A percentile compares a stretch with the other conserved stretches of the same genome.
These are phyloP conservation scores for Malassezia psittaci DNA, from an alignment of 1,284 basidiomycete genomes.

Conservation along the genomic window DNA sequence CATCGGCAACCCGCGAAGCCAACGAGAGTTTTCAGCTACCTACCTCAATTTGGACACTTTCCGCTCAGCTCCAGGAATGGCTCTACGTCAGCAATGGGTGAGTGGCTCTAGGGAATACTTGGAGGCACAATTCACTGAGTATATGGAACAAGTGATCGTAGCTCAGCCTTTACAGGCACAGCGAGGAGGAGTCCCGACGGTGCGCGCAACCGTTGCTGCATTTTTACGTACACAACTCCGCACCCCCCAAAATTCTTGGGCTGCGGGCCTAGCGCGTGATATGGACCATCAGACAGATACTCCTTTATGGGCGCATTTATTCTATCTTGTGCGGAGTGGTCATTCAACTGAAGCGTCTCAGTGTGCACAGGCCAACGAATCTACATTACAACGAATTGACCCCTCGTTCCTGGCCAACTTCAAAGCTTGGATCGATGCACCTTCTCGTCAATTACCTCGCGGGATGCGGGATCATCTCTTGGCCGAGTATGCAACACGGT, in stretches of 20 bases:
- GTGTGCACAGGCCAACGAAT: conserved; percentile 59
- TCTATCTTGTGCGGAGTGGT: conserved; percentile 79
- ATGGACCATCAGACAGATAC: conserved; percentile 25
- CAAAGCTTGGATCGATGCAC: conserved; percentile 65
- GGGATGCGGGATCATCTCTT: conserved; percentile 65
- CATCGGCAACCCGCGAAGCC: conserved; percentile 50
- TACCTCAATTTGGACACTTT: conserved; percentile 45
- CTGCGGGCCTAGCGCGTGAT: conserved; percentile 32
- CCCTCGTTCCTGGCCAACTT: conserved; percentile 73
- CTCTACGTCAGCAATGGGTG: conserved; percentile 55
- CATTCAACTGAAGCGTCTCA: conserved; percentile 68
- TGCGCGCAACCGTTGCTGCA: conserved; percentile 65
- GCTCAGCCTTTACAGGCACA: conserved; percentile 72
- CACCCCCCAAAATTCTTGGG: conserved; percentile 35
- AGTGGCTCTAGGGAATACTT: conserved; percentile 63
- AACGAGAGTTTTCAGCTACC: conserved; percentile 52
- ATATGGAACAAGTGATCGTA: conserved; percentile 78
- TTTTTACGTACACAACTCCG: conserved; percentile 39
- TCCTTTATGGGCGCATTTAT: conserved; percentile 84
- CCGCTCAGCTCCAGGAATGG: conserved; percentile 19
- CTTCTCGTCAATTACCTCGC: conserved; percentile 28
- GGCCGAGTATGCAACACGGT: conserved; percentile 80
- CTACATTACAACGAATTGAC: conserved; percentile 69
- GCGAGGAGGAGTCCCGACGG: conserved; percentile 73
- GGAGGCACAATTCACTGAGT: conserved; percentile 63